Evolutionary conservation across 2,329 filamentous ascomycete genomes (phyloP).

Genomic region (Aspergillus thermomutatus): DNA sequence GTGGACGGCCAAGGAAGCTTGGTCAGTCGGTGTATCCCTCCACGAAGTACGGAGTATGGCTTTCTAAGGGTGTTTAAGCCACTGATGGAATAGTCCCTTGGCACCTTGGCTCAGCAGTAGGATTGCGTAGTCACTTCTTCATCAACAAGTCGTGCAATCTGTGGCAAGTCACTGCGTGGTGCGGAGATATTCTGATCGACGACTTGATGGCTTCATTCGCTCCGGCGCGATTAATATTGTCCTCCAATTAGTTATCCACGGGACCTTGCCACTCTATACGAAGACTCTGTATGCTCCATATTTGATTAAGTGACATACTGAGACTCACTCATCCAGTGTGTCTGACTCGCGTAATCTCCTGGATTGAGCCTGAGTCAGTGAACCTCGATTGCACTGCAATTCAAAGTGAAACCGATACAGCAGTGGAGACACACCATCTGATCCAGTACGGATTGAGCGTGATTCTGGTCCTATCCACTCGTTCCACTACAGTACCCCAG

Average conservation of each 20-base stretch:
- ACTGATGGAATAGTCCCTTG: too few relatives aligned
- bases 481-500: neutral
- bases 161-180: too few relatives aligned
- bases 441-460: neutral
- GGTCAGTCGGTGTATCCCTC: neutral
- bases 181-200: neutral
- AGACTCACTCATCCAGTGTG: too few relatives aligned
- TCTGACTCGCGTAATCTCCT: neutral
- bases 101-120: neutral
- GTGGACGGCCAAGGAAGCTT: neutral
- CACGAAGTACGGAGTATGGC: too few relatives aligned
- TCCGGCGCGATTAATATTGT: neutral
- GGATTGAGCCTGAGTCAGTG: neutral
- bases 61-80: too few relatives aligned
- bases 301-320: too few relatives aligned
- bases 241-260: neutral
- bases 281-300: neutral
- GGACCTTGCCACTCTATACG: too few relatives aligned
- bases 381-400: neutral
- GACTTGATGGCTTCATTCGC: too few relatives aligned
- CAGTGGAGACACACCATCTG: neutral
- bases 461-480: neutral
- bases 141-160: too few relatives aligned
- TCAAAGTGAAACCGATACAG: neutral
- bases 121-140: too few relatives aligned